Percentiles rank a stretch among this genome's conserved stretches.
phyloP scores from a whole-genome alignment of 1,284 basidiomycete genomes.

The Apiotrichum sp. region DNA sequence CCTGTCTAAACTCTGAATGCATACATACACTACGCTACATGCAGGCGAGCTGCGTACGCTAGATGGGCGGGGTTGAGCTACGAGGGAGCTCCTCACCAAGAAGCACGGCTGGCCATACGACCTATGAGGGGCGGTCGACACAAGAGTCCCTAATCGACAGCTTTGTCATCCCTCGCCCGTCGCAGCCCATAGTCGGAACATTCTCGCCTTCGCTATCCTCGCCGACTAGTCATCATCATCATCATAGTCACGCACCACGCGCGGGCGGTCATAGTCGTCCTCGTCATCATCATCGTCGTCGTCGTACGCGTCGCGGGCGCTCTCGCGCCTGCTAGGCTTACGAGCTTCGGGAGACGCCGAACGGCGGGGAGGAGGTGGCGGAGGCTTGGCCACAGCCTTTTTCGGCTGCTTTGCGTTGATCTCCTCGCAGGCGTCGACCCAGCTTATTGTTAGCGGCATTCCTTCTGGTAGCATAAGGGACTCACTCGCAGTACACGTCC shows the following conservation, averaged over 20 bases:
- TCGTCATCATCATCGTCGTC: slow-evolving; percentile 55
- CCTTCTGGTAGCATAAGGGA: background rate
- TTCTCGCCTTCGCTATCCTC: too few species aligned
- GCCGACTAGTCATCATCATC: slow-evolving; percentile 14
- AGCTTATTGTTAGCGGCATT: slow-evolving; percentile 23
- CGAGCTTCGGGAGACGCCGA: slow-evolving; percentile 7
- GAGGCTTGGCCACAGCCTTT: slow-evolving; percentile 17
- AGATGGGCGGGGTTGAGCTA: too few species aligned
- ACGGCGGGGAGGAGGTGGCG: background rate
- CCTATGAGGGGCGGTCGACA: too few species aligned
- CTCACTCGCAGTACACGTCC: slow-evolving; percentile 44
- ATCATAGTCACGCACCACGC: slow-evolving; percentile 14
- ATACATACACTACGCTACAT: slow-evolving; percentile 15
- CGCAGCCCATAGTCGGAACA: too few species aligned
- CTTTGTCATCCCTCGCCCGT: too few species aligned
- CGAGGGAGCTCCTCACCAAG: too few species aligned
- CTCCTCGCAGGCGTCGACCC: slow-evolving; percentile 46
- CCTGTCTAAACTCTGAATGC: slow-evolving; percentile 4
- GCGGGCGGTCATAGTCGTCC: slow-evolving; percentile 51
- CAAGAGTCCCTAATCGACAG: too few species aligned
- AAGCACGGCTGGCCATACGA: too few species aligned
- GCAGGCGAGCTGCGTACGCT: too few species aligned
- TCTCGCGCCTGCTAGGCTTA: slow-evolving; percentile 6
- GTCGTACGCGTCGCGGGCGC: slow-evolving; percentile 53
- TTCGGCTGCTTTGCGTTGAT: slow-evolving; percentile 28